Evolutionary conservation across 2,329 filamentous ascomycete genomes (phyloP).

Genomic region (Sporothrix pseudoabietina): DNA sequence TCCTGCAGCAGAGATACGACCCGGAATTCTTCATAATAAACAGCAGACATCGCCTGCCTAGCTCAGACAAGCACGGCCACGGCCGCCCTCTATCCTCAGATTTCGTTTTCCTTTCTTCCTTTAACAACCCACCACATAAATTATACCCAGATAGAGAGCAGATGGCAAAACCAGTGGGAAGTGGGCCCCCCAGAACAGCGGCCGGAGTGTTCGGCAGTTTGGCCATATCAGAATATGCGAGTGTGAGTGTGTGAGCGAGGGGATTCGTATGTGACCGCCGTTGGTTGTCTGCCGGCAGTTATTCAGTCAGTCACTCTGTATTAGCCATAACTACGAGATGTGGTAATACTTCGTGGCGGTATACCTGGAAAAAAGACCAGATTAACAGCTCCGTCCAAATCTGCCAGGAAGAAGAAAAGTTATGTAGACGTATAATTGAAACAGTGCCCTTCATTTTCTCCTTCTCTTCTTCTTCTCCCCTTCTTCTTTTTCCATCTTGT

Average conservation of each 20-base stretch:
- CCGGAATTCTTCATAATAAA: not conserved
- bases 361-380: constrained; percentile 17
- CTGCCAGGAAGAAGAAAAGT: not conserved
- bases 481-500: not conserved
- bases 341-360: not conserved
- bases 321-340: not conserved
- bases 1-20: not conserved
- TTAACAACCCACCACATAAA: not conserved
- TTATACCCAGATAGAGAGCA: constrained; percentile 18
- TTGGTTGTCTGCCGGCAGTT: not conserved
- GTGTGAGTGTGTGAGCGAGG: not conserved
- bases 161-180: not conserved
- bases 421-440: constrained; percentile 23
- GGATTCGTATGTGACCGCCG: not conserved
- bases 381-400: not conserved
- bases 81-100: no score
- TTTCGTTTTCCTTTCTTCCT: not conserved
- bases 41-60: constrained; percentile 1
- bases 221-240: not conserved
- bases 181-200: not conserved
- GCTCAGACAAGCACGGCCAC: not conserved
- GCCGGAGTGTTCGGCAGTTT: constrained; percentile 21
- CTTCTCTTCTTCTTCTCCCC: not conserved
- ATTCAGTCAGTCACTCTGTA: not conserved
- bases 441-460: not conserved